Conservation (phyloP, 495 filamentous ascomycete genomes). For the Terfezia boudieri region DNA sequence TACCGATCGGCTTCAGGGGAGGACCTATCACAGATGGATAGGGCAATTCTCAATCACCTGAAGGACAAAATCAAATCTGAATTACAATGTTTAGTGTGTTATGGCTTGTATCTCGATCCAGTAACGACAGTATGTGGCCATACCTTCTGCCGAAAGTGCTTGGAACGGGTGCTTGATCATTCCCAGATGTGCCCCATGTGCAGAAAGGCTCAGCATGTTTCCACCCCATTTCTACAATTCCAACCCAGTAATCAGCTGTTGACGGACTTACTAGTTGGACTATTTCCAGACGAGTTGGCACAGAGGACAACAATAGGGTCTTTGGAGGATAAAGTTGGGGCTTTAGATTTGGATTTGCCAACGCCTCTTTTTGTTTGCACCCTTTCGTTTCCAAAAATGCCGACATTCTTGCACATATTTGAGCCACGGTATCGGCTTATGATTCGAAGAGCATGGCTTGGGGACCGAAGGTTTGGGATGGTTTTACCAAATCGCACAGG, state of each 20-base stretch:
- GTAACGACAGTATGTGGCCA: constrained; percentile 72
- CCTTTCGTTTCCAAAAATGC: constrained; percentile 58
- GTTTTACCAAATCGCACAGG: constrained; percentile 41
- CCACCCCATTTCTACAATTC: constrained; percentile 25
- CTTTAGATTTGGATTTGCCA: constrained; percentile 31
- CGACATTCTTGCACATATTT: constrained; percentile 73
- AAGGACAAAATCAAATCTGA: constrained; percentile 40
- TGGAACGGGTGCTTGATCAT: constrained; percentile 51
- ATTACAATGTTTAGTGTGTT: constrained; percentile 76
- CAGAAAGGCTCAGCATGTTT: constrained; percentile 39
- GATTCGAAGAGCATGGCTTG: constrained; percentile 57
- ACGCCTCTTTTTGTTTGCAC: constrained; percentile 65
- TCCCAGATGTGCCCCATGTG: constrained; percentile 60
- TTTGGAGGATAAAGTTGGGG: constrained; percentile 27
- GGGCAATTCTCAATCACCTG: constrained; percentile 29
- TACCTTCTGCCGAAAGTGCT: constrained; percentile 65
- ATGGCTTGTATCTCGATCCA: constrained; percentile 53
- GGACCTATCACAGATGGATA: constrained; percentile 26
- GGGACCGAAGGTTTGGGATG: constrained; percentile 62
- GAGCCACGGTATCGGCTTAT: constrained; percentile 76
- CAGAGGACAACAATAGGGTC: constrained; percentile 30
- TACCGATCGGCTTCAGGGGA: constrained; percentile 26
- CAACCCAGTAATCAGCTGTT: constrained; percentile 39
- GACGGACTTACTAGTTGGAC: constrained; percentile 31
- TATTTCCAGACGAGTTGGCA: constrained; percentile 45